These are phyloP conservation scores for Podila clonocystis DNA, from an alignment of 192 early-diverging fungal genomes.

Conservation along the genomic window DNA sequence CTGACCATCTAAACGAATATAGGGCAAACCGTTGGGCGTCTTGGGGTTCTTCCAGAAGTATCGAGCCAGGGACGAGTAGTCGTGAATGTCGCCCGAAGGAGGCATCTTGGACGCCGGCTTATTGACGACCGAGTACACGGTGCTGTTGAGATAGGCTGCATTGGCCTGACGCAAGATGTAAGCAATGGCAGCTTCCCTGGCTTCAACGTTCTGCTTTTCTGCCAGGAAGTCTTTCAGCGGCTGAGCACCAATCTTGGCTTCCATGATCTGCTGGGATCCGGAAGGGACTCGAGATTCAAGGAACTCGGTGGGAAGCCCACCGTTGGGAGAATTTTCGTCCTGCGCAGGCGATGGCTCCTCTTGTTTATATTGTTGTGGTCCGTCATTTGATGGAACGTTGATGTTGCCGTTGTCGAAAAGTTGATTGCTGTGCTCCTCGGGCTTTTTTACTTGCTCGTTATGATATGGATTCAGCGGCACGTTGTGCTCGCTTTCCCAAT, in stretches of 20 bases:
- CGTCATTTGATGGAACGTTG: background rate
- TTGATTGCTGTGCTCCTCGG: background rate
- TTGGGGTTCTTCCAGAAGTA: constrained; percentile 66
- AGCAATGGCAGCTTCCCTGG: constrained; percentile 11
- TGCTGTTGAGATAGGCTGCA: constrained; percentile 44
- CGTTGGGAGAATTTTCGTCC: constrained; percentile 3
- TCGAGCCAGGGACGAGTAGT: constrained; percentile 66
- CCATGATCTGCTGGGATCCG: constrained; percentile 12
- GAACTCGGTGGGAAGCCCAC: constrained; percentile 26
- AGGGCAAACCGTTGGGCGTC: constrained; percentile 53
- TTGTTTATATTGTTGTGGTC: background rate
- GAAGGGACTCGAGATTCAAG: constrained; percentile 17
- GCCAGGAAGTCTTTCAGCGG: constrained; percentile 13
- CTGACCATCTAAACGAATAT: constrained; percentile 58
- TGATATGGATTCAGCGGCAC: background rate
- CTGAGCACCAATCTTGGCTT: constrained; percentile 16
- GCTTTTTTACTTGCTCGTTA: background rate
- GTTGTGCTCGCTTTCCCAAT: background rate
- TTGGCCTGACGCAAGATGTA: constrained; percentile 43
- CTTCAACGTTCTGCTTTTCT: background rate
- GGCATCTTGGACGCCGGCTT: constrained; percentile 52
- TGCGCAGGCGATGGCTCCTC: background rate
- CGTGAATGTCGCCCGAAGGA: constrained; percentile 61
- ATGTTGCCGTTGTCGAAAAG: background rate
- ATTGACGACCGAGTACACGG: constrained; percentile 61